Base-by-base conservation (phyloP, 2,329 filamentous ascomycete genomes). In the Calonectria hawksworthii region DNA sequence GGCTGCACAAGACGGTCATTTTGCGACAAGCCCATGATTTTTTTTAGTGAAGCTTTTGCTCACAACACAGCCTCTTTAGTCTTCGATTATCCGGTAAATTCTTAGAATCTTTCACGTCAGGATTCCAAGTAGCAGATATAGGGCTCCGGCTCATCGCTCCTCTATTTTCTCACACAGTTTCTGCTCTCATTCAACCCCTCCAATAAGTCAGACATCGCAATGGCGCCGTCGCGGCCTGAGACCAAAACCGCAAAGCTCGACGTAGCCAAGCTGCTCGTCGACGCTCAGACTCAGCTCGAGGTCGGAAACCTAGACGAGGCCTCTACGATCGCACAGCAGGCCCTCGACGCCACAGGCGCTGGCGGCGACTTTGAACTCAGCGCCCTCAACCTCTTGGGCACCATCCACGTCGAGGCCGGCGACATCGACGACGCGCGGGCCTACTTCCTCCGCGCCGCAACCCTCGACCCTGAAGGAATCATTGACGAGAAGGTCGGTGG, bases 351-450 rank as follows among this genome's bases (percentile, higher is more conserved):
- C 13, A 87, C 87, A 4, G 87, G 87, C 4, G 77, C 83, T 18
- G 86, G 84, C 50, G 88, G 89, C 77, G 88, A 89, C 67, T 86
- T 86, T 76, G 89, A 90, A 59, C 88, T 95, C 21, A 89, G 93
- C 14, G 94, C 94, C 1, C 86, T 96, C 65, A 95, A 94, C 78
- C 87, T 98, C 41, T 89, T 97, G 28, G 96, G 94, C 70, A 94
- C 98, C 81, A 95, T 98, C 81, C 90, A 92, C 80, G 90, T 98
- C 72, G 95, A 98, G 83, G 86, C 95, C 4, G 96, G 97, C 76
- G 95, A 98, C 56, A 89, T 94, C 69, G 94, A 96, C 68, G 87
- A 91, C 21, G 96, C 96, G 52, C 90, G 94, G 74, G 86, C 88
- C 61, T 93, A 92, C 81, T 98, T 98, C 81, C 84, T 92, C 74